Base-by-base conservation (phyloP, 2,329 filamentous ascomycete species). In the Colletotrichum liaoningense region DNA sequence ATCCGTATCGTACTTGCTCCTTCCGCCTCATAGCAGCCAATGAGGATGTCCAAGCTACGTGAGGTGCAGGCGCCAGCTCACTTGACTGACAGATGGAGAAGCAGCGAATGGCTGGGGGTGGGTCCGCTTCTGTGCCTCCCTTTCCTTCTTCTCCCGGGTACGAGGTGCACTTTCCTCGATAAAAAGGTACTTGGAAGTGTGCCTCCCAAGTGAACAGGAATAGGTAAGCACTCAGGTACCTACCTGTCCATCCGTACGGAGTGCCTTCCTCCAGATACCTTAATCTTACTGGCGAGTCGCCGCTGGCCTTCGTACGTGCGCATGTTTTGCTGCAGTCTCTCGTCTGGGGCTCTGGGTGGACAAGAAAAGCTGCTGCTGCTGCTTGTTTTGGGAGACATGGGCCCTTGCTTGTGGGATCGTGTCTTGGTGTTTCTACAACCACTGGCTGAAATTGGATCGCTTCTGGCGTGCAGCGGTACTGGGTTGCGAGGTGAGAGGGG, bases 341-440 rank as follows among this genome's bases (percentile, higher is more conserved):
- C 35, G 63, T 28, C 60, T 58, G 55, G 56, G 56, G 42, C 42
- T 49, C 42, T 68, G 69, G 69, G 57, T 42, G 52, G 42, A 49
- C 42, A 49, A 49, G 19, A 35, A 55, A 63, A 24, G 30, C 59
- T 63, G 52, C 26, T 55, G 52, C 26, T 55, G 65, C 54, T 38
- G 54, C 52, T 72, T 63, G 42, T 58, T 69, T 64, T 54, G 54
- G 67, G 38, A 64, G 60, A 70, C 70, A 64, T 60, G 70, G 60
- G 30, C 55, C 67, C 70, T 73, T 70, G 70, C 46, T 65, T 59
- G 70, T 70, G 67, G 67, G 66, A 65, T 49, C 60, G 59, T 65
- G 66, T 70, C 70, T 65, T 56, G 46, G 62, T 65, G 49, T 60
- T 65, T 65, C 70, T 65, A 19, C 67, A 70, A 70, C 33, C 60